These are phyloP conservation scores for Tolypocladium cylindrosporum DNA, from an alignment of 2,329 filamentous ascomycete genomes.

Conservation along the genomic window DNA sequence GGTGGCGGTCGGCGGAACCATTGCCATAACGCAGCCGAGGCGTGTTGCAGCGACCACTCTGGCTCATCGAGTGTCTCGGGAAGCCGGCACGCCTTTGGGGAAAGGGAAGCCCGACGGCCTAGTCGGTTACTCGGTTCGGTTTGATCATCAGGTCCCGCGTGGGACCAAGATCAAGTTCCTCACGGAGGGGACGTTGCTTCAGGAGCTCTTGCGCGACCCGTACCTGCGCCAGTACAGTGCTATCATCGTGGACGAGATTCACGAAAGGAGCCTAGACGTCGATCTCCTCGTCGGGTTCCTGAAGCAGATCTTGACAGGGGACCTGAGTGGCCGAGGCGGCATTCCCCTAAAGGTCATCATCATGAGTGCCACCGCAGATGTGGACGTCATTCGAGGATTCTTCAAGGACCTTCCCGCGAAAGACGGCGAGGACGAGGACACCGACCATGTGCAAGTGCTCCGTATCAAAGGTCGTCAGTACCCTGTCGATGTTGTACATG, in stretches of 20 bases:
- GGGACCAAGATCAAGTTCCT: slow-evolving; percentile 86
- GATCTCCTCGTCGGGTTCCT: slow-evolving; percentile 85
- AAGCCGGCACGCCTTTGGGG: slow-evolving; percentile 48
- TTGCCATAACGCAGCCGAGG: slow-evolving; percentile 90
- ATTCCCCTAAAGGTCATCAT: slow-evolving; percentile 78
- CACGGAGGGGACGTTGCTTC: slow-evolving; percentile 91
- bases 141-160: slow-evolving; percentile 76
- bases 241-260: slow-evolving; percentile 90
- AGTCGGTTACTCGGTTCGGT: slow-evolving; percentile 91
- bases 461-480: slow-evolving; percentile 81
- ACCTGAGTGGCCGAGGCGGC: slow-evolving; percentile 56
- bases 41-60: slow-evolving; percentile 89
- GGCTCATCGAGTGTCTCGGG: slow-evolving; percentile 76
- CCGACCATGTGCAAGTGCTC: slow-evolving; percentile 28
- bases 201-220: slow-evolving; percentile 84
- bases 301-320: slow-evolving; percentile 59
- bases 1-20: slow-evolving; percentile 59
- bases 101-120: slow-evolving; percentile 29
- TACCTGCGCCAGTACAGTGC: slow-evolving; percentile 77
- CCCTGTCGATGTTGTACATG: slow-evolving; percentile 70
- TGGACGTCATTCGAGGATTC: slow-evolving; percentile 67
- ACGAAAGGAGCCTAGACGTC: slow-evolving; percentile 90
- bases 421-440: background rate
- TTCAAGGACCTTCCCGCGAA: slow-evolving; percentile 38
- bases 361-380: slow-evolving; percentile 95